Percentiles rank a stretch among this genome's conserved stretches.
phyloP scores from a whole-genome alignment of 202 grass and related monocot species.

The Carex sylvatica region DNA sequence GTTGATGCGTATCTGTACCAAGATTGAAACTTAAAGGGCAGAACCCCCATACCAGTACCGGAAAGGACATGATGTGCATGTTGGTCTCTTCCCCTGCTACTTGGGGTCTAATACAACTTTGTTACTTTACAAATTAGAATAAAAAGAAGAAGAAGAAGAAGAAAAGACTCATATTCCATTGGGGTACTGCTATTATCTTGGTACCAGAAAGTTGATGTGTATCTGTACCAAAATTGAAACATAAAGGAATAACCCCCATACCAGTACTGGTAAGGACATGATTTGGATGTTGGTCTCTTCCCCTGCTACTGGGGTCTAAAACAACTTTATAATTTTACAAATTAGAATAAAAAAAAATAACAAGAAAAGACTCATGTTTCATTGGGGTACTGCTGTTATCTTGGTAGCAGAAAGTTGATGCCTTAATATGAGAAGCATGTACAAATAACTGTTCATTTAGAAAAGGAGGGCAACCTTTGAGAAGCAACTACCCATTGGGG shows the following conservation, averaged over 20 bases:
- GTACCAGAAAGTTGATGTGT: background rate
- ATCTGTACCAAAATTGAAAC: background rate
- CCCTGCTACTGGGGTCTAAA: background rate
- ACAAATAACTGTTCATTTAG: background rate
- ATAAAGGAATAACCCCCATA: background rate
- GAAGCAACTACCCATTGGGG: conserved; percentile 15
- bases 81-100: background rate
- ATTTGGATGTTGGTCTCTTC: background rate
- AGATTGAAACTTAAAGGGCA: background rate
- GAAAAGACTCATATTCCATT: background rate
- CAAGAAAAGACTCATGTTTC: background rate
- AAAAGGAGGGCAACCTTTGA: conserved; percentile 6
- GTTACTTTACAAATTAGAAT: background rate
- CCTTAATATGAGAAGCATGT: conserved; percentile 1
- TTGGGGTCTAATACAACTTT: background rate
- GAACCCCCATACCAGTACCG: background rate
- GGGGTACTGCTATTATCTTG: background rate
- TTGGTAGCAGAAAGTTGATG: background rate
- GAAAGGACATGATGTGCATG: background rate
- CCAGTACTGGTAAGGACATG: background rate
- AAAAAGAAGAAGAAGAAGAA: background rate
- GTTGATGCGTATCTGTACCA: background rate
- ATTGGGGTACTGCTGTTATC: background rate
- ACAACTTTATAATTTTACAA: background rate
- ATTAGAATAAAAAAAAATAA: background rate